A percentile compares a stretch with the other conserved stretches of the same genome.
These are phyloP conservation scores for Globisporangium cystogenes DNA, from an alignment of 352 stramenopile genomes.

Conservation along the genomic window DNA sequence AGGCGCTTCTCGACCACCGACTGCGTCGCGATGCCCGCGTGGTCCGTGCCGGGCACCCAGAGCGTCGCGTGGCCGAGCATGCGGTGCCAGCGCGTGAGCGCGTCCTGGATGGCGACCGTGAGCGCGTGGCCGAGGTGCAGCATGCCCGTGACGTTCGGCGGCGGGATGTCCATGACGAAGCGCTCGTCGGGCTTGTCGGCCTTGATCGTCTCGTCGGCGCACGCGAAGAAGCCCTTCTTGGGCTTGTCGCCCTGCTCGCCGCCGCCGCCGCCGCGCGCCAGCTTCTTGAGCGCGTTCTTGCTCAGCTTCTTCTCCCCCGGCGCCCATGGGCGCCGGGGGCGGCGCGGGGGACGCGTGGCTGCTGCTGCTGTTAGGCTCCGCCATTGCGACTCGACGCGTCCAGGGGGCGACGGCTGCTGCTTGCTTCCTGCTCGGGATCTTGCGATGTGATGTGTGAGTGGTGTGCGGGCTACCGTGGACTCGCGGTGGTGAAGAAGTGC, in stretches of 20 bases:
- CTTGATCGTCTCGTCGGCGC: constrained; percentile 83
- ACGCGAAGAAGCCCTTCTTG: constrained; percentile 97
- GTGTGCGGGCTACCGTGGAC: too few relatives aligned
- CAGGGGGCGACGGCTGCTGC: too few relatives aligned
- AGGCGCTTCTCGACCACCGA: too few relatives aligned
- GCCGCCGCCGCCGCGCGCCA: constrained; percentile 67
- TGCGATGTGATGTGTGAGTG: too few relatives aligned
- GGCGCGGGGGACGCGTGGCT: constrained; percentile 4
- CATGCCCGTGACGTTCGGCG: constrained; percentile 82
- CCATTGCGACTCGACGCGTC: constrained; percentile 7
- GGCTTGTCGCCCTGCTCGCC: constrained; percentile 84
- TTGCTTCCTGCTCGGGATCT: background rate
- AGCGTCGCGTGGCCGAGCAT: constrained; percentile 97
- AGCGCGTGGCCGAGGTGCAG: constrained; percentile 99
- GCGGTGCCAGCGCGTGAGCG: constrained; percentile 96
- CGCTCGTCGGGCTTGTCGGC: constrained; percentile 73
- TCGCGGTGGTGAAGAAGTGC: too few relatives aligned
- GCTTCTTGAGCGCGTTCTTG: constrained; percentile 97
- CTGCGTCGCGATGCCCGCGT: constrained; percentile 99
- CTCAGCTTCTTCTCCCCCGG: constrained; percentile 78
- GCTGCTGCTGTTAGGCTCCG: constrained; percentile 1
- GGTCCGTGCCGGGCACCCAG: constrained; percentile 97
- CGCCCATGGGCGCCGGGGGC: constrained; percentile 1
- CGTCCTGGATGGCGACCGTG: constrained; percentile 97
- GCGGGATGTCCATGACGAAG: constrained; percentile 97